These are phyloP conservation scores for Sporothrix pallida DNA, from an alignment of 2,329 filamentous ascomycete genomes.

Conservation along the genomic window DNA sequence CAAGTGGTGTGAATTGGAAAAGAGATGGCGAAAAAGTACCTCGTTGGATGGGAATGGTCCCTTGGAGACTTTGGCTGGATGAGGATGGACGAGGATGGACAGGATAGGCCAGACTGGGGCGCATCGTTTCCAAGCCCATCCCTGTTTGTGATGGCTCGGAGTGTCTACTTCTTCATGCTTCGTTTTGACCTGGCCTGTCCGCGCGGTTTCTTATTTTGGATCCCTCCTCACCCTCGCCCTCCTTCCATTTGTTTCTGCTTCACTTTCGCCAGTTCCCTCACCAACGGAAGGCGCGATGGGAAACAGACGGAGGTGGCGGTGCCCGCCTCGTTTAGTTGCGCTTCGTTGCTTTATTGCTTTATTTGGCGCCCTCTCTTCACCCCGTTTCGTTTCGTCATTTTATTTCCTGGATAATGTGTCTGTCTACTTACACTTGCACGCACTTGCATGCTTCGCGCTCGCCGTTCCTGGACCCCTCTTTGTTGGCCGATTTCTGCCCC, in stretches of 20 bases:
- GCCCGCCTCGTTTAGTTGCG: background rate
- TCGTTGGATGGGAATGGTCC: background rate
- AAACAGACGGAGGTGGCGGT: constrained; percentile 28
- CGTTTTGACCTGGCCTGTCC: background rate
- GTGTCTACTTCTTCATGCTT: background rate
- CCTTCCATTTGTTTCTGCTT: background rate
- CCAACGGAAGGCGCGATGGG: constrained; percentile 17
- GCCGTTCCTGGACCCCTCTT: constrained; percentile 1
- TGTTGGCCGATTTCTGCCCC: background rate
- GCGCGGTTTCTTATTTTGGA: constrained; percentile 23
- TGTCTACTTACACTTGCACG: background rate
- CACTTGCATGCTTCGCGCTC: background rate
- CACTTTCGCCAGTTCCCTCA: background rate
- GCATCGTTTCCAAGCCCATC: constrained; percentile 24
- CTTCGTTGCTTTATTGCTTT: background rate
- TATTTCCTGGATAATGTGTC: background rate
- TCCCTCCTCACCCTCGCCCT: background rate
- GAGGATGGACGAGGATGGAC: background rate
- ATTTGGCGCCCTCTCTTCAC: constrained; percentile 25
- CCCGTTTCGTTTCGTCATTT: constrained; percentile 23
- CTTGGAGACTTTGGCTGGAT: background rate
- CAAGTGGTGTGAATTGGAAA: constrained; percentile 8
- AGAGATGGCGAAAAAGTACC: background rate
- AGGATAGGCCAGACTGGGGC: background rate
- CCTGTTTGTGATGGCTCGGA: background rate